Conservation (phyloP, 331 rosid species). For the Pyrus hybrid region DNA sequence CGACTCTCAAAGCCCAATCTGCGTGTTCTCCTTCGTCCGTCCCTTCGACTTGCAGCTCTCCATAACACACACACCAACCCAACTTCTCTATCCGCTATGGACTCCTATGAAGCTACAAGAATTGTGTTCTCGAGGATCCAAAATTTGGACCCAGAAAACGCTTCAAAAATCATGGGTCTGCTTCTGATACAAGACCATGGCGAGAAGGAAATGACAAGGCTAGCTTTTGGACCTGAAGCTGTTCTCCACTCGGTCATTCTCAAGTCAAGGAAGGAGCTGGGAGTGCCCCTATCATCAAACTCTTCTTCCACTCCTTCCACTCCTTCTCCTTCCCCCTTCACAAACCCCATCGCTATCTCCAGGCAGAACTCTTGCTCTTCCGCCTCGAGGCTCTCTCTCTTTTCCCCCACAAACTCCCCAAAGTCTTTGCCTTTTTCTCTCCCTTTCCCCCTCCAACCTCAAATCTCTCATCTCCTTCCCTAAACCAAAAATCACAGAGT, state of each 20-base stretch:
- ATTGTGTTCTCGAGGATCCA: no score
- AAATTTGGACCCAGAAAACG: constrained; percentile 79
- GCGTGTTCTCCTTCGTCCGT: no score
- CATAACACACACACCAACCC: no score
- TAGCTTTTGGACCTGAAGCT: constrained; percentile 89
- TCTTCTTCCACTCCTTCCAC: constrained; percentile 61
- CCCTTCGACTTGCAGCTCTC: no score
- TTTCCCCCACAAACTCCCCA: no score
- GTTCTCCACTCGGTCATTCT: constrained; percentile 63
- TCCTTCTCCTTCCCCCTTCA: constrained; percentile 46
- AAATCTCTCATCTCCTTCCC: no score
- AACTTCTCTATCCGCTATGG: no score
- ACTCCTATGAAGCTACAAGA: no score
- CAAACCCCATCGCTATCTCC: constrained; percentile 30
- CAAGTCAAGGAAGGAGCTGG: constrained; percentile 67
- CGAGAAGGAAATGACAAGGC: constrained; percentile 80
- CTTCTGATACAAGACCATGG: constrained; percentile 91
- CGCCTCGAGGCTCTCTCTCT: constrained; percentile 38
- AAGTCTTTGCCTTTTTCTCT: no score
- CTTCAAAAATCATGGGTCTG: constrained; percentile 89
- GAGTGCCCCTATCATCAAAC: constrained; percentile 39
- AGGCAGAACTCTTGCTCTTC: constrained; percentile 40
- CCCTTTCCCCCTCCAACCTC: no score
- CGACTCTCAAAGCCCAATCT: no score
- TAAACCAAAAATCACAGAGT: no score